phyloP scores from a whole-genome alignment of 169 alveolate genomes.

The Pseudocohnilembus persalinus region DNA sequence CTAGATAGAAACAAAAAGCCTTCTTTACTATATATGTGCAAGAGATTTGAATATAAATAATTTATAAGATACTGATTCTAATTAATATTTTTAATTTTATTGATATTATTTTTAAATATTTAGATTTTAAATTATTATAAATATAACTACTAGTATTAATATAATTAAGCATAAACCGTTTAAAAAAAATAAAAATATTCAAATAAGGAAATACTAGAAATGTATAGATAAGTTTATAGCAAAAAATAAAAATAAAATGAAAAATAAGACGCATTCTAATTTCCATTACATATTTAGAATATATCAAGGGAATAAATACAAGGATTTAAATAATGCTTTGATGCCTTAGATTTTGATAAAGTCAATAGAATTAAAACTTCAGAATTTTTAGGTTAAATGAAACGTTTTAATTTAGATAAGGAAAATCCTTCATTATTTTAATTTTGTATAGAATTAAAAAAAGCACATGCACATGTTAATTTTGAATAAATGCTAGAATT shows the following conservation, averaged over 20 bases:
- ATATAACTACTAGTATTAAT: not conserved
- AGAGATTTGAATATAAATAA: too few species aligned
- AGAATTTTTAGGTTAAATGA: not conserved
- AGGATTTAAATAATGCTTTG: not conserved
- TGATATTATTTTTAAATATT: too few species aligned
- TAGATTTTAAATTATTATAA: too few species aligned
- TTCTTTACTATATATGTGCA: too few species aligned
- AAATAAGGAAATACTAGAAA: too few species aligned
- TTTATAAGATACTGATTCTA: too few species aligned
- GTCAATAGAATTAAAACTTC: not conserved
- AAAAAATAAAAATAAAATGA: too few species aligned
- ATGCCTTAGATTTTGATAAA: not conserved
- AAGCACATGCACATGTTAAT: not conserved
- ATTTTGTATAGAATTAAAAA: not conserved
- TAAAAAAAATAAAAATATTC: too few species aligned
- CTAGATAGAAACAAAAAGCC: too few species aligned
- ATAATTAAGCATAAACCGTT: too few species aligned
- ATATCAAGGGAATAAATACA: not conserved
- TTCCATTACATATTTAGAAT: not conserved
- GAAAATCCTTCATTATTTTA: not conserved
- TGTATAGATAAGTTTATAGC: not conserved
- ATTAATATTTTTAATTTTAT: too few species aligned
- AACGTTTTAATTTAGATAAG: not conserved
- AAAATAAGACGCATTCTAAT: not conserved
- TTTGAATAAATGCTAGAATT: not conserved